These are phyloP conservation scores for Dissoconium aciculare DNA, from an alignment of 2,329 filamentous ascomycete genomes.

Conservation along the genomic window DNA sequence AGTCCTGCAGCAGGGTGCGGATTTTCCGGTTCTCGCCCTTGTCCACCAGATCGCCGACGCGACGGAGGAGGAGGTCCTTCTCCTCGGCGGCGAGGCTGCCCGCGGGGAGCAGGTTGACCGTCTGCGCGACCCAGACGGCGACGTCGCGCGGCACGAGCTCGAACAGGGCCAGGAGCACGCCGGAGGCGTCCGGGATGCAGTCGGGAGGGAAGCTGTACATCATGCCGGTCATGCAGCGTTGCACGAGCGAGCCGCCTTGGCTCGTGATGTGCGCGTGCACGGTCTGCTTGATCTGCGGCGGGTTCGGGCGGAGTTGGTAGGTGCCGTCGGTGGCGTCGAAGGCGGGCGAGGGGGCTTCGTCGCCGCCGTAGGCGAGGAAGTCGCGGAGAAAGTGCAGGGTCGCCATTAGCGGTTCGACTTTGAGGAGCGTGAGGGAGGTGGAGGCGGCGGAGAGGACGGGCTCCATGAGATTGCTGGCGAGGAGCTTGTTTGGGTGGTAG, in stretches of 20 bases:
- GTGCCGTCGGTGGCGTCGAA: constrained; percentile 37
- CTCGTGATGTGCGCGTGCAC: constrained; percentile 56
- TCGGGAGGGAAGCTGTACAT: constrained; percentile 98
- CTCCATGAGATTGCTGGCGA: constrained; percentile 62
- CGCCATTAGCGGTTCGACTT: constrained; percentile 79
- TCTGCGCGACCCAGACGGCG: constrained; percentile 66
- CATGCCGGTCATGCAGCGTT: constrained; percentile 89
- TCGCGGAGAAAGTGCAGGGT: constrained; percentile 89
- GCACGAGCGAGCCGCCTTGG: constrained; percentile 61
- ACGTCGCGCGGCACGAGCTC: constrained; percentile 71
- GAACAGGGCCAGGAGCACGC: constrained; percentile 79
- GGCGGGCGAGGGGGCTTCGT: constrained; percentile 49
- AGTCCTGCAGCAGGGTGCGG: constrained; percentile 77
- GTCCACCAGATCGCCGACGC: constrained; percentile 61
- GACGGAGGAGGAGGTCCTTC: constrained; percentile 62
- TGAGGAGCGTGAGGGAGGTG: constrained; percentile 73
- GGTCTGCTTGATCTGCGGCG: constrained; percentile 53
- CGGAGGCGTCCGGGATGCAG: constrained; percentile 87
- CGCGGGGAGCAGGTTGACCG: constrained; percentile 66
- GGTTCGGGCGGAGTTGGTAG: constrained; percentile 38
- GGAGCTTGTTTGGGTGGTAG: constrained; percentile 75
- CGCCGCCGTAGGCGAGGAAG: constrained; percentile 72
- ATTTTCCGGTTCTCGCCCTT: constrained; percentile 62
- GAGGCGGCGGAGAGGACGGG: constrained; percentile 79
- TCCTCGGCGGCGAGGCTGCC: constrained; percentile 71